These are phyloP conservation scores for Aspergillus campestris DNA, from an alignment of 495 filamentous ascomycete genomes.

Conservation along the genomic window DNA sequence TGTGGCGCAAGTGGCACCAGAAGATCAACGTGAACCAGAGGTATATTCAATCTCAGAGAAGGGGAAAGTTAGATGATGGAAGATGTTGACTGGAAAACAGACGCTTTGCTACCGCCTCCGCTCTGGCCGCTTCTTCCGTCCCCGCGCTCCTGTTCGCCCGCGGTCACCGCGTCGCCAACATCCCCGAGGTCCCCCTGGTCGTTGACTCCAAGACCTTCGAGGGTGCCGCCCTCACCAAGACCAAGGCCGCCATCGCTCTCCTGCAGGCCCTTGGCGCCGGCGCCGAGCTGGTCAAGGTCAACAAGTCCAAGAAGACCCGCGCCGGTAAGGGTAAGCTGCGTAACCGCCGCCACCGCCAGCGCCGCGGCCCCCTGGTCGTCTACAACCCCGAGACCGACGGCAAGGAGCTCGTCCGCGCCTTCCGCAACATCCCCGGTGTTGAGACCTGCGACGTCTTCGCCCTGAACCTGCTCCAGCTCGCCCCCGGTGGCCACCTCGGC, in stretches of 20 bases:
- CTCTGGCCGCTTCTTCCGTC: constrained; percentile 90
- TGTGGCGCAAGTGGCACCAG: constrained; percentile 99
- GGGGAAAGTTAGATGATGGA: background rate
- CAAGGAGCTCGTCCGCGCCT: constrained; percentile 81
- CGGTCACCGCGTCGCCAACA: constrained; percentile 85
- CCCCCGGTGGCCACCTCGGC: constrained; percentile 95
- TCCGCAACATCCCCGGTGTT: constrained; percentile 97
- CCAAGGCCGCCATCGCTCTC: constrained; percentile 75
- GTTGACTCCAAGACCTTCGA: constrained; percentile 82
- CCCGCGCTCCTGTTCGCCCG: constrained; percentile 91
- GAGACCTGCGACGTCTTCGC: constrained; percentile 92
- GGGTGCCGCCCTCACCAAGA: constrained; percentile 71
- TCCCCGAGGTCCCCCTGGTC: constrained; percentile 95
- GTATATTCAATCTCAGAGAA: constrained; percentile 29
- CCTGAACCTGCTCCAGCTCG: constrained; percentile 97
- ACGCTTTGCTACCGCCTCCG: constrained; percentile 95
- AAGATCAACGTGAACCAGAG: constrained; percentile 98
- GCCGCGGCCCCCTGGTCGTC: constrained; percentile 92
- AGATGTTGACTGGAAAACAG: constrained; percentile 28
- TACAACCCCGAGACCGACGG: constrained; percentile 91
- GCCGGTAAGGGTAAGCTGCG: constrained; percentile 97
- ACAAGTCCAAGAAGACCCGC: constrained; percentile 84
- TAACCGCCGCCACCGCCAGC: constrained; percentile 89
- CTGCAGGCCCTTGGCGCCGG: constrained; percentile 85
- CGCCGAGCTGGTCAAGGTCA: constrained; percentile 86